Evolutionary conservation across 2,329 filamentous ascomycete species (phyloP), one percentile per base, ranked within the genome.

Genomic region (Ophiostoma sp.): DNA sequence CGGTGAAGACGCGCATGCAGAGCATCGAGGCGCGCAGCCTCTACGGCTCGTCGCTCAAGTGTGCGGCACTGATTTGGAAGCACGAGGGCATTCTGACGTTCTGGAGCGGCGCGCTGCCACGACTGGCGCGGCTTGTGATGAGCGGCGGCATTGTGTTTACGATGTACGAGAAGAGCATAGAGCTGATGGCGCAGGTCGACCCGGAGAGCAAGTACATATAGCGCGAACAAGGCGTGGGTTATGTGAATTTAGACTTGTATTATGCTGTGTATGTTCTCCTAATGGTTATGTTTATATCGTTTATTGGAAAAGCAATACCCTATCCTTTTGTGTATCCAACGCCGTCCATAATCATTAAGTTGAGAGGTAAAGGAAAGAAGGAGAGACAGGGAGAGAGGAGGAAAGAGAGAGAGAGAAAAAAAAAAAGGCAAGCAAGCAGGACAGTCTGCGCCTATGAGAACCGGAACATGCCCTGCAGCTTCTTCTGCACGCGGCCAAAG

Each of bases 61-160:
- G 95, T 77, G 93, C 90, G 0, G 83, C 85, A 11, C 84, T 89
- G 75, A 96, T 99, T 72, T 90, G 95, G 77, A 91, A 87, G 79
- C 88, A 97, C 67, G 95, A 99, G 79, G 94, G 95, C 2, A 68
- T 98, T 12, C 77, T 94, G 55, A 97, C 93, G 0, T 91, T 98
- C 72, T 99, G 95, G 95, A 94, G 91, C 73, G 95, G 95, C 40
- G 94, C 95, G 36, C 76, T 98, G 73, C 95, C 95, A 0, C 84
- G 95, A 67, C 79, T 99, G 74, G 94, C 88, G 38, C 84, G 95
- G 69, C 78, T 99, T 73, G 90, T 97, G 58, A 79, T 98, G 78
- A 97, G 93, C 75, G 95, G 95, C 68, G 95, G 95, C 18, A 97
- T 99, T 75, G 95, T 99, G 55, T 99, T 99, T 76, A 96, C 95